Evolutionary conservation across 2,329 filamentous ascomycete genomes (phyloP).

Genomic region (Hypoxylon sp.): DNA sequence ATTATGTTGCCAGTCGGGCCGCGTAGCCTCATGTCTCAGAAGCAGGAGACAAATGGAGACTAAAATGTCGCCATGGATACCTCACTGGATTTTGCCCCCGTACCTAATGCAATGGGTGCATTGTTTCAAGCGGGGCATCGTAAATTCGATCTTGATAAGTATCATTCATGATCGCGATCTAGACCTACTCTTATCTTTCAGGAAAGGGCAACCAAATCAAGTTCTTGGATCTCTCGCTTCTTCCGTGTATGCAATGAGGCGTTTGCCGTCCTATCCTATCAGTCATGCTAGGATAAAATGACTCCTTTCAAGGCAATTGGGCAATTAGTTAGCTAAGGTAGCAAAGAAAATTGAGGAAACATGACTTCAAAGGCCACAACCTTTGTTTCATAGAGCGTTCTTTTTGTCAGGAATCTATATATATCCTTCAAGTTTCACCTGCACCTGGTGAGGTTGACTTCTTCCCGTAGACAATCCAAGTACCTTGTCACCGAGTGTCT

Average conservation of each 20-base stretch:
- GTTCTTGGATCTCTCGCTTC: conserved; percentile 5
- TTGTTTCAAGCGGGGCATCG: background rate
- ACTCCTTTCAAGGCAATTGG: conserved; percentile 12
- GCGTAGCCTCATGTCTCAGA: too few relatives aligned
- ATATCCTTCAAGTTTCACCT: conserved; percentile 6
- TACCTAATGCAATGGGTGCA: too few relatives aligned
- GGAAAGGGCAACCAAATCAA: background rate
- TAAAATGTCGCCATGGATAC: too few relatives aligned
- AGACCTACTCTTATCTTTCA: conserved; percentile 20
- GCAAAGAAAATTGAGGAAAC: conserved; percentile 7
- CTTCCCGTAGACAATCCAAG: background rate
- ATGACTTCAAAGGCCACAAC: conserved; percentile 19
- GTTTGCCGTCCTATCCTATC: conserved; percentile 8
- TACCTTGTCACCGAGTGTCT: conserved; percentile 9
- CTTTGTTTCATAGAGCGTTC: conserved; percentile 7
- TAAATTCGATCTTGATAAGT: background rate
- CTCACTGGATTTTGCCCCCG: too few relatives aligned
- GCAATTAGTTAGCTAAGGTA: background rate
- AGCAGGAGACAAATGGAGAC: too few relatives aligned
- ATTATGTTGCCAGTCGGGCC: too few relatives aligned
- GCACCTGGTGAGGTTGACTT: background rate
- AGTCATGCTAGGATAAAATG: conserved; percentile 10
- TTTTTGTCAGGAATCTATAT: conserved; percentile 34
- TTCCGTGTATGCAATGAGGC: conserved; percentile 6
- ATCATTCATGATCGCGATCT: background rate